Base-by-base conservation (phyloP, 495 filamentous ascomycete genomes). In the Talaromyces adpressus region DNA sequence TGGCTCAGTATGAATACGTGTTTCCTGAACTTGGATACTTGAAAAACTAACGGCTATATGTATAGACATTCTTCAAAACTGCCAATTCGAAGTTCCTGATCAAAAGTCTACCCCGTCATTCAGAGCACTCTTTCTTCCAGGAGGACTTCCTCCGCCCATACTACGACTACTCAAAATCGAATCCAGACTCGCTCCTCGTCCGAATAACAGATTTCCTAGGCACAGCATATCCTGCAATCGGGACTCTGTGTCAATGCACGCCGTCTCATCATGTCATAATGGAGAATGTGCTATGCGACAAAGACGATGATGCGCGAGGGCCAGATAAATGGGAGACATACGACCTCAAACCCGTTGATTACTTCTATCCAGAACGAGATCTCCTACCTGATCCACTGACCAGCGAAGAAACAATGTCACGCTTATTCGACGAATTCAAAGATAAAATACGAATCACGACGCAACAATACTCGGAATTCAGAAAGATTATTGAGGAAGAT, bases 301-400 rank as follows among this genome's bases (percentile, higher is more conserved):
- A 81, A 59, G 70, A 73, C 3, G 70, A 77, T 1, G 70, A 77
- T 6, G 76, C 80, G 54, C 68, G 71, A 0, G 71, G 71, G 2
- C 67, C 75, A 2, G 71, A 74, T 0, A 73, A 79, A 8, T 91
- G 87, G 87, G 86, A 90, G 63, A 81, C 81, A 0, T 90, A 86
- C 75, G 87, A 91, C 47, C 81, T 91, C 16, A 91, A 91, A 66
- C 88, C 88, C 0, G 83, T 79, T 23, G 82, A 84, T 41, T 91
- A 89, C 70, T 90, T 90, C 75, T 89, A 84, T 64, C 88, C 88
- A 0, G 87, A 90, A 72, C 75, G 88, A 1, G 88, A 91, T 61
- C 76, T 91, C 8, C 73, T 87, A 0, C 84, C 83, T 2, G 84
- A 84, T 0, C 71, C 74, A 0, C 73, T 91, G 0, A 77, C 87